Base-by-base conservation (phyloP, 441 rosid genomes). In the Euphorbia celastroides region DNA sequence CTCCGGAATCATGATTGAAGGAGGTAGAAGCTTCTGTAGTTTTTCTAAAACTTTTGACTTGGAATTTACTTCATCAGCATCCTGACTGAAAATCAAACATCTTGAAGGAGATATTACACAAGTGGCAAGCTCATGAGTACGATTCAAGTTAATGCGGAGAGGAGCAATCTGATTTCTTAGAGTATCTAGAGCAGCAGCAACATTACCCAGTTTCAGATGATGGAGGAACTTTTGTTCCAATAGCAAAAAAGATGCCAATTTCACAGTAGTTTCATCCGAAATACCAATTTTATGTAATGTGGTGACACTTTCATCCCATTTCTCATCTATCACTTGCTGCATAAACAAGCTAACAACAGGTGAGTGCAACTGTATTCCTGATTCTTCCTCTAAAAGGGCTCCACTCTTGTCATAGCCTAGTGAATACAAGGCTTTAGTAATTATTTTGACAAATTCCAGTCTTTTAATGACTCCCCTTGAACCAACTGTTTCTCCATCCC, bases 131-230 rank as follows among this genome's bases (percentile, higher is more conserved):
- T 86, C 81, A 46, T 70, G 83, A n/a, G 82, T 75, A 56, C 85
- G 75, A 55, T 71, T 59, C 70, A 27, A 25, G 56, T 84, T 71
- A 44, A 78, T 60, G 66, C 72, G 65, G 66, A 87, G 88, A 71
- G 91, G 88, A 19, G 77, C 71, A 64, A 89, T 89, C 78, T 87
- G 88, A n/a, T 75, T 82, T 71, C 89, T 84, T 70, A 89, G 70
- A 36, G 88, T 83, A 65, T 78, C 77, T 72, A 87, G 66, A 59
- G 92, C 93, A 68, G 80, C 85, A 82, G 75, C 71, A 64, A 77
- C 67, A 46, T 79, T 80, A 38, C 82, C 83, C 64, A 52, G 65
- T 46, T 75, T 75, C 44, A 87, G 70, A 62, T 80, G 78, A 66
- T 85, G 82, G 41, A 85, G 74, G 69, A 85, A 83, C 75, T 87